Percentiles rank a stretch among this genome's conserved stretches.
Conservation (phyloP, 2,329 filamentous ascomycete genomes). For the Pseudocercospora crystallina region DNA sequence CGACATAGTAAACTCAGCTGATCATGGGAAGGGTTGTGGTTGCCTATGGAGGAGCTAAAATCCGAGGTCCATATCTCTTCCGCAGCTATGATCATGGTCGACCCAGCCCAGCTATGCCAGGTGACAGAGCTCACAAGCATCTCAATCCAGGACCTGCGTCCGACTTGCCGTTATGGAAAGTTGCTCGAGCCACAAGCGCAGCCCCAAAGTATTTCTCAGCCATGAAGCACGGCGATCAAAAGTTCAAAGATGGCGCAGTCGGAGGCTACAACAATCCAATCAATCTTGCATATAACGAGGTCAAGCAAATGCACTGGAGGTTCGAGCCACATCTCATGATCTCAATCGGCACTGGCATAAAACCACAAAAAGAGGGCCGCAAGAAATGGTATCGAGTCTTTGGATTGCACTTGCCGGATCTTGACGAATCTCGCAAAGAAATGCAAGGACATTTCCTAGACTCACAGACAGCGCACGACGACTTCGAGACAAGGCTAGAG, state of each 20-base stretch:
- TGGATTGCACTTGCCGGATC: background rate
- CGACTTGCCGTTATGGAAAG: slow-evolving; percentile 14
- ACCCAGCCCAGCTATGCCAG: too few relatives aligned
- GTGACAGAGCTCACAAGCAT: too few relatives aligned
- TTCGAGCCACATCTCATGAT: slow-evolving; percentile 14
- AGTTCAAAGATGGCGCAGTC: slow-evolving; percentile 18
- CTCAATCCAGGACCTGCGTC: too few relatives aligned
- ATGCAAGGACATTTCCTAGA: slow-evolving; percentile 5
- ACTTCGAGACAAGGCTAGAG: background rate
- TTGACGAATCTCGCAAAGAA: background rate
- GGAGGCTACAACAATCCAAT: slow-evolving; percentile 21
- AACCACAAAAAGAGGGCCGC: background rate
- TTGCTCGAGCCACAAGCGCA: slow-evolving; percentile 22
- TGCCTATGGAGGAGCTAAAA: too few relatives aligned
- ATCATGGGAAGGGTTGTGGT: too few relatives aligned
- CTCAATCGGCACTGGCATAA: slow-evolving; percentile 23
- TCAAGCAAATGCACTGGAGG: slow-evolving; percentile 17
- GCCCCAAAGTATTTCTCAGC: slow-evolving; percentile 19
- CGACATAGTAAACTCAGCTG: too few relatives aligned
- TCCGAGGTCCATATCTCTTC: too few relatives aligned
- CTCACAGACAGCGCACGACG: slow-evolving; percentile 10
- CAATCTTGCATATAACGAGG: slow-evolving; percentile 15
- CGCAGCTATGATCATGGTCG: too few relatives aligned
- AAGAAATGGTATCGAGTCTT: background rate
- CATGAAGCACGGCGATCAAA: slow-evolving; percentile 1